Evolutionary conservation across 208 protist species (phyloP).

Genomic region (Crithidia brevicula): DNA sequence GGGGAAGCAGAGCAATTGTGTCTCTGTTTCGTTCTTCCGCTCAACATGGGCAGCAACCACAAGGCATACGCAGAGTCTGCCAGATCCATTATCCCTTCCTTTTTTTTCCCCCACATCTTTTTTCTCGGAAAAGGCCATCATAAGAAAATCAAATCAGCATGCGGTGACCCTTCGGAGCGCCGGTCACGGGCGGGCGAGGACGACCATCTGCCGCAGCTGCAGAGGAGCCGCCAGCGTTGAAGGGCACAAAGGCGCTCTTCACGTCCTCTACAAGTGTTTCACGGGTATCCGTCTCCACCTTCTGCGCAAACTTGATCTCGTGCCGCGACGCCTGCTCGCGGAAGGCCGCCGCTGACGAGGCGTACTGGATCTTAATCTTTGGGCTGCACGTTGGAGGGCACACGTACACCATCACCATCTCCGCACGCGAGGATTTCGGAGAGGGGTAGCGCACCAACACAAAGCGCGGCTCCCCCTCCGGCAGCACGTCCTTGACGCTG

Average conservation of each 20-base stretch:
- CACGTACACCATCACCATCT: slow-evolving; percentile 72
- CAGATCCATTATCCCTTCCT: background rate
- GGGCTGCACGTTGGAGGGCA: slow-evolving; percentile 67
- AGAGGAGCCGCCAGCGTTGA: slow-evolving; percentile 6
- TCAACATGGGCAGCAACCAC: too few relatives aligned
- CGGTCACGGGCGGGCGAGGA: slow-evolving; percentile 21
- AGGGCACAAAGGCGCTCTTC: slow-evolving; percentile 46
- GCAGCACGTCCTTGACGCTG: slow-evolving; percentile 34
- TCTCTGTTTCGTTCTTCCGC: slow-evolving; percentile 12
- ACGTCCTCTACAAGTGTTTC: slow-evolving; percentile 52
- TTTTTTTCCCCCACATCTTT: background rate
- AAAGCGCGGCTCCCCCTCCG: slow-evolving; percentile 39
- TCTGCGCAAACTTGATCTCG: slow-evolving; percentile 48
- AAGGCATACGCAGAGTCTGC: too few relatives aligned
- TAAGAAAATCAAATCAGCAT: slow-evolving; percentile 78
- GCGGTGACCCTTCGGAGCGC: slow-evolving; percentile 44
- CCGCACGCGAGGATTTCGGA: slow-evolving; percentile 18
- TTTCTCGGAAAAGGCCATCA: too few relatives aligned
- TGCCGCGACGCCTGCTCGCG: slow-evolving; percentile 43
- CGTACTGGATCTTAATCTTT: slow-evolving; percentile 76
- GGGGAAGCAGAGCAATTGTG: slow-evolving; percentile 4
- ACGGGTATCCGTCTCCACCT: slow-evolving; percentile 52
- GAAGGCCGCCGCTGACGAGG: slow-evolving; percentile 73
- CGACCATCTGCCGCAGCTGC: slow-evolving; percentile 3
- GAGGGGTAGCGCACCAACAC: slow-evolving; percentile 40